phyloP scores from a whole-genome alignment of 2,329 filamentous ascomycete genomes.

The Teratosphaeriaceae sp. region DNA sequence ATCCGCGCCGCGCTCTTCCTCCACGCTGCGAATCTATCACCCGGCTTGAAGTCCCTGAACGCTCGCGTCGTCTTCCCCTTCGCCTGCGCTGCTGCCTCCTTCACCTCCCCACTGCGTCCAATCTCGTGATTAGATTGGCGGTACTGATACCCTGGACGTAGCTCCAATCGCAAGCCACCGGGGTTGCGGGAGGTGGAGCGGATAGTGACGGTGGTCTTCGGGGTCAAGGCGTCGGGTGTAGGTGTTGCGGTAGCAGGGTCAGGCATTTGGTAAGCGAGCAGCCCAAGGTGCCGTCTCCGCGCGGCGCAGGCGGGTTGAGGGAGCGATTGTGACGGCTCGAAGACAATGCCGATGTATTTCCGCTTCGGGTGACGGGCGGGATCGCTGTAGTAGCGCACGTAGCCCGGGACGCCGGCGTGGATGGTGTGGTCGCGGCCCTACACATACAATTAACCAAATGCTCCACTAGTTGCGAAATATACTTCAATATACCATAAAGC shows the following conservation, averaged over 20 bases:
- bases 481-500: slow-evolving; percentile 56
- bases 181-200: slow-evolving; percentile 6
- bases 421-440: slow-evolving; percentile 90
- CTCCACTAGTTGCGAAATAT: too few relatives aligned
- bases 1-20: slow-evolving; percentile 49
- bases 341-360: slow-evolving; percentile 91
- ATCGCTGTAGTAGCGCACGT: slow-evolving; percentile 96
- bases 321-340: slow-evolving; percentile 72
- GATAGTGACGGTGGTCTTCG: slow-evolving; percentile 21
- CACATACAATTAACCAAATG: neutral
- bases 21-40: slow-evolving; percentile 60
- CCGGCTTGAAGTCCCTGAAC: slow-evolving; percentile 43
- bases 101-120: slow-evolving; percentile 54
- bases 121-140: slow-evolving; percentile 62
- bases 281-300: slow-evolving; percentile 67
- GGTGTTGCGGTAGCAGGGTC: slow-evolving; percentile 11
- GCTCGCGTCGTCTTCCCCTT: slow-evolving; percentile 21
- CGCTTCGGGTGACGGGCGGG: slow-evolving; percentile 73
- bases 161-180: slow-evolving; percentile 29
- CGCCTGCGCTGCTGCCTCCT: slow-evolving; percentile 47
- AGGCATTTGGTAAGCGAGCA: slow-evolving; percentile 50
- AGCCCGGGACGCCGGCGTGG: slow-evolving; percentile 75
- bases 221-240: slow-evolving; percentile 1
- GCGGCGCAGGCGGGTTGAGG: slow-evolving; percentile 70
- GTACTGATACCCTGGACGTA: slow-evolving; percentile 56